Base-by-base conservation (phyloP, 768 basidiomycete species). In the Termitomyces sp. region DNA sequence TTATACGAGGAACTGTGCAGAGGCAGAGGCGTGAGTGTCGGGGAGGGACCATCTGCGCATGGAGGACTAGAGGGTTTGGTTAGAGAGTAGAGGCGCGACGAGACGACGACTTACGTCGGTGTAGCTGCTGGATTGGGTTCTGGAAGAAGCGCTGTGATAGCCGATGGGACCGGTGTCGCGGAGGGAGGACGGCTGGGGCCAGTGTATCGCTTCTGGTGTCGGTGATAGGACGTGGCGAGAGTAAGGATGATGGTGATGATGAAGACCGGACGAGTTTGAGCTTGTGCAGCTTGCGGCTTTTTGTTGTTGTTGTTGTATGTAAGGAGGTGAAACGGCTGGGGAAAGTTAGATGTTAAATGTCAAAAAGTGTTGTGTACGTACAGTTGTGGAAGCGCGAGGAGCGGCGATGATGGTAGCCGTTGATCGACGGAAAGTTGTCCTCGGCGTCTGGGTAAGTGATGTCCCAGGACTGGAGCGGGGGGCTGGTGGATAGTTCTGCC, bases 381-480 rank as follows among this genome's bases (percentile, higher is more conserved):
- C 58, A 35, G 32, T 58, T 53, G 38, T 60, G 57, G 13, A 58
- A 44, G 1, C 57, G 57, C 33, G 59, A 46, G 20, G 43, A 52
- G 13, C 41, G 58, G 41, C 58, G 56, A 9, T 59, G 40, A 12
- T 33, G 38, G 16, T 33, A 47, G n/a, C n/a, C 18, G 40, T 18
- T 36, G 29, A 27, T 41, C 20, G 43, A 36, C 10, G 41, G 40
- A 39, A 60, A 60, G 23, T 48, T 54, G 15, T 56, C 46, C 7
- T 62, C 58, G 16, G 39, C 38, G 33, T 53, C 45, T 1, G 57
- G 59, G 15, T 64, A 58, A 3, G 61, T 58, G 25, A 63, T 38
- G 11, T 67, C 63, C 56, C 57, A 63, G 2, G 58, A 43, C 10
- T 60, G 50, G 7, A 60, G 50, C 18, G 35, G 42, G 13, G 9